Base-by-base conservation (phyloP, 2,329 filamentous ascomycete species). In the Rachicladosporium sp. region DNA sequence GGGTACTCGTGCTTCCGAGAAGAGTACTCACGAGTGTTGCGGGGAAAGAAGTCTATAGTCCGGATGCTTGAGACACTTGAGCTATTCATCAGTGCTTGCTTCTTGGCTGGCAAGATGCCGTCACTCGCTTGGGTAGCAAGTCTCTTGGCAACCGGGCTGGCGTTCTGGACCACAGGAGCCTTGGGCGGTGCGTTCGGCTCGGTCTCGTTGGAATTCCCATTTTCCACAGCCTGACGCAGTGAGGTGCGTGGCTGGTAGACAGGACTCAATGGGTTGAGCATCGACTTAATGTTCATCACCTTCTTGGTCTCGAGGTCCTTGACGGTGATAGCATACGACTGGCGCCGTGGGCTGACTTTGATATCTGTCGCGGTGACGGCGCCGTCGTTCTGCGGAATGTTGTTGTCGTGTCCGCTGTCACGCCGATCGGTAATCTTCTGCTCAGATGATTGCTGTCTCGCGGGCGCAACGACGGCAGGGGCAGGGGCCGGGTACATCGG, bases 11-110 rank as follows among this genome's bases (percentile, higher is more conserved):
- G 46, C 37, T 55, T 56, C 23, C 52, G 53, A 33, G 52, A 52
- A 4, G 59, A 61, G 38, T 60, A 57, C 11, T 61, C 57, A 21
- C 49, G 47, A 15, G 59, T 55, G 40, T 62, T 57, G 45, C 47
- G 48, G 7, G 59, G 59, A 43, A 62, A 62, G 53, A 62, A 62
- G 44, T 62, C 58, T n/a, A 54, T 54, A 8, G 59, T 62, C 27
- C 51, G 50, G 41, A 59, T 56, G 46, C 59, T 61, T 8, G 58
- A 53, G 12, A 53, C 43, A 41, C 58, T 61, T 6, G 57, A 58
- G 42, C 50, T 54, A 37, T 52, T 49, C 4, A 53, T 27, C 27
- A 48, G 47, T 30, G 42, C 33, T 34, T 43, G 45, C 44, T 49
- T 49, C 41, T 50, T 51, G 6, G 21, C 21, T 23, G 21, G 21